Base-by-base conservation (phyloP, 2,329 filamentous ascomycete genomes). In the Alternaria incomplexa region DNA sequence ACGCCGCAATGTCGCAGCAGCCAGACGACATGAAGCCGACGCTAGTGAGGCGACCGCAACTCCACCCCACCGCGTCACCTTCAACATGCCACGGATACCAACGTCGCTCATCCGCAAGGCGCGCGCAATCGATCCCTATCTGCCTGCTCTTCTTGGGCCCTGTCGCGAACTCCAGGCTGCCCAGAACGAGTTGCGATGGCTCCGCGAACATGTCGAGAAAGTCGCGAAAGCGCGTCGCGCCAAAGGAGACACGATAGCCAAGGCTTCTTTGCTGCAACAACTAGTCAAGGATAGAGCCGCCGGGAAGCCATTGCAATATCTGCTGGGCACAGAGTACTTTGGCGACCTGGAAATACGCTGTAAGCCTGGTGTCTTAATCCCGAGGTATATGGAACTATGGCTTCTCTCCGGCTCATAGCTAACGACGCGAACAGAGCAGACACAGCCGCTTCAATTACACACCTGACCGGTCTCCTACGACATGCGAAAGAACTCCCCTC, bases 301-400 rank as follows among this genome's bases (percentile, higher is more conserved):
- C n/a, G 93, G 93, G 1, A 87, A 89, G 61, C 96, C 96, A 2
- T 81, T 99, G 32, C 96, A 98, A 78, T 98, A 98, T 76, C 85
- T 98, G 22, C 83, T 99, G 1, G 93, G 93, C 4, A 89, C 90
- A 6, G 93, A 97, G 77, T 96, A 91, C 2, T 98, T 99, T 80
- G 95, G 94, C 0, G 82, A 88, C 5, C 81, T 98, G 15, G 91
- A 97, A 45, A 91, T 99, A 48, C 81, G 85, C 58, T 97, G 94
- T 75, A 84, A 83, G 26, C 87, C 84, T 11, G 92, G 92, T 3
- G 94, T 98, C 6, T 83, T 99, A 60, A 97, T 98, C 67, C 96
- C 96, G 36, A 87, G 95, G 83, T 89, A 69, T 15, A 81, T 66
- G 1, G 23, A 10, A 25, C 15, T 11, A n/a, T 26, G 17, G 10